Percentiles rank a stretch among this genome's conserved stretches.
phyloP scores from a whole-genome alignment of 306 rosid species.

The Gillenia trifoliata region DNA sequence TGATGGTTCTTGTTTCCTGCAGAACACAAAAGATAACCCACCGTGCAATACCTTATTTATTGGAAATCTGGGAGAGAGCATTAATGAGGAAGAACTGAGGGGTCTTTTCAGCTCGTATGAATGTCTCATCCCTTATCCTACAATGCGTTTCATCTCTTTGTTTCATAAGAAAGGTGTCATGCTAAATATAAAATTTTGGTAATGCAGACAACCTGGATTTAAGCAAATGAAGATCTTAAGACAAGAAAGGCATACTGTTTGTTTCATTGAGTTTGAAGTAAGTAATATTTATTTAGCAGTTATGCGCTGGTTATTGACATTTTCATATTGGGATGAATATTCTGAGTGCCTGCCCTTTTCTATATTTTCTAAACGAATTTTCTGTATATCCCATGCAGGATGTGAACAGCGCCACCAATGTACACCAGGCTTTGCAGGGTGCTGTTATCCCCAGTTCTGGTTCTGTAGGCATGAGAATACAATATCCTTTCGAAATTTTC shows the following conservation, averaged over 20 bases:
- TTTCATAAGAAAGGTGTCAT: constrained; percentile 2
- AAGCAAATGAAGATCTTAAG: constrained; percentile 98
- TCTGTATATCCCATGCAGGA: constrained; percentile 54
- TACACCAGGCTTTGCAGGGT: constrained; percentile 93
- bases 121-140: constrained; percentile 20
- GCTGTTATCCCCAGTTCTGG: constrained; percentile 99
- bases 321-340: background rate
- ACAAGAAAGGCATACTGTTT: constrained; percentile 99
- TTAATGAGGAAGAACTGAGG: constrained; percentile 95
- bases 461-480: constrained; percentile 98
- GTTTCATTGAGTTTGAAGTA: constrained; percentile 99
- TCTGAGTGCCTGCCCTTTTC: constrained; percentile 11
- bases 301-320: background rate
- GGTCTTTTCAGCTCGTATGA: constrained; percentile 85
- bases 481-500: constrained; percentile 66
- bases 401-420: constrained; percentile 80
- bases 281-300: constrained; percentile 28
- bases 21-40: constrained; percentile 99
- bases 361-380: background rate
- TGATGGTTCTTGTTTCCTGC: constrained; percentile 20
- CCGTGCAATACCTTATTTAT: constrained; percentile 97
- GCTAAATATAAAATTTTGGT: constrained; percentile 17
- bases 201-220: constrained; percentile 90
- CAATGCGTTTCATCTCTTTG: background rate
- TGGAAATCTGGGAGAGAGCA: constrained; percentile 97